These are phyloP conservation scores for Aspergillaceae sp. DNA, from an alignment of 2,329 filamentous ascomycete species.

Conservation along the genomic window DNA sequence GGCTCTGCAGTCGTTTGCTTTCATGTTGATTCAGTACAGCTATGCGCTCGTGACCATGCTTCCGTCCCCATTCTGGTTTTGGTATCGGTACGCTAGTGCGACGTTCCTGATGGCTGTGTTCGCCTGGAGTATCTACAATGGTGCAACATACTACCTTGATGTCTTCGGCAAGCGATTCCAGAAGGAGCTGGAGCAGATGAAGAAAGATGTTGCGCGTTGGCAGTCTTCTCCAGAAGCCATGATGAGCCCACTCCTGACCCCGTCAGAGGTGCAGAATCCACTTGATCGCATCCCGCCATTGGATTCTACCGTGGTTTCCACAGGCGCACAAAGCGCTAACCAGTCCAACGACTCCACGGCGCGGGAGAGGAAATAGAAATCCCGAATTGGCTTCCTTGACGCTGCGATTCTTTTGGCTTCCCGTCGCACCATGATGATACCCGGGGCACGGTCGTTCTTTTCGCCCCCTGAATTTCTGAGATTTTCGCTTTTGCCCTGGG, in stretches of 20 bases:
- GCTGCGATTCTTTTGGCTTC: constrained; percentile 3
- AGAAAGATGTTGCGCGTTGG: constrained; percentile 82
- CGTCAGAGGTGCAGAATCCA: constrained; percentile 7
- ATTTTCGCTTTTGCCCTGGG: no score
- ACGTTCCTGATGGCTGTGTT: constrained; percentile 76
- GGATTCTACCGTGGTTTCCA: constrained; percentile 22
- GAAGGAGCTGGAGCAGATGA: constrained; percentile 85
- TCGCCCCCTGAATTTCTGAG: constrained; percentile 1
- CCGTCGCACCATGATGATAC: constrained; percentile 1
- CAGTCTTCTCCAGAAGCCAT: constrained; percentile 44
- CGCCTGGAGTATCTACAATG: constrained; percentile 91
- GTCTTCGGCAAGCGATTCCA: constrained; percentile 96
- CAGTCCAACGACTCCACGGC: constrained; percentile 6
- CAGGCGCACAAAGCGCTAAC: constrained; percentile 13
- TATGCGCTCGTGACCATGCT: constrained; percentile 92
- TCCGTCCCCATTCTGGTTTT: constrained; percentile 92
- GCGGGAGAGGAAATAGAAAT: constrained; percentile 18
- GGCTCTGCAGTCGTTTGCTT: constrained; percentile 71
- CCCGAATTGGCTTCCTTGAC: neutral
- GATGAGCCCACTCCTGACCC: constrained; percentile 21
- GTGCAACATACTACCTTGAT: constrained; percentile 95
- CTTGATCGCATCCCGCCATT: constrained; percentile 31
- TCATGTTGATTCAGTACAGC: constrained; percentile 90
- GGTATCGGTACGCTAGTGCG: constrained; percentile 70
- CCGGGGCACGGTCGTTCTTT: neutral